A percentile compares a stretch with the other conserved stretches of the same genome.
These are phyloP conservation scores for Mrakia frigida DNA, from an alignment of 768 basidiomycete genomes.

Conservation along the genomic window DNA sequence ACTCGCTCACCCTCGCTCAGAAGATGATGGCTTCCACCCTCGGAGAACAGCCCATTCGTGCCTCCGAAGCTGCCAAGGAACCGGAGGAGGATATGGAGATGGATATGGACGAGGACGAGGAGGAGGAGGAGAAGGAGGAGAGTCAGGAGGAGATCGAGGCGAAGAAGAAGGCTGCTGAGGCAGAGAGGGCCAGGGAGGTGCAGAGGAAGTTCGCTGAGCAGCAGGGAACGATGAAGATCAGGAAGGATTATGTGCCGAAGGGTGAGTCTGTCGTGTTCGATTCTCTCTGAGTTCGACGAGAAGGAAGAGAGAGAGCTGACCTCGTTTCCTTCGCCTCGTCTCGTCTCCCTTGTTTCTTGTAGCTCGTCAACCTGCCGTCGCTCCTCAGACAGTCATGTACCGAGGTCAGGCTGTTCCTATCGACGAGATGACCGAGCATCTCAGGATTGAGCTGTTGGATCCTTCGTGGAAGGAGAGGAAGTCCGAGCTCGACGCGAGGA, in stretches of 20 bases:
- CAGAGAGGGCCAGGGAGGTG: conserved; percentile 70
- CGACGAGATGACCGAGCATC: conserved; percentile 93
- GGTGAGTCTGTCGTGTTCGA: conserved; percentile 51
- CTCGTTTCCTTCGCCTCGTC: neutral
- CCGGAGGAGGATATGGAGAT: conserved; percentile 49
- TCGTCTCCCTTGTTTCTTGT: conserved; percentile 2
- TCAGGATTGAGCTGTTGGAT: conserved; percentile 95
- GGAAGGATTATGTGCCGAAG: conserved; percentile 93
- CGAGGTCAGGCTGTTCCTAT: conserved; percentile 95
- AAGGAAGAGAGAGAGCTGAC: neutral
- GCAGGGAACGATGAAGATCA: conserved; percentile 70
- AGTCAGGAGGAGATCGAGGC: conserved; percentile 50
- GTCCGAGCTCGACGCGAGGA: conserved; percentile 77
- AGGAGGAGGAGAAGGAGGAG: conserved; percentile 60
- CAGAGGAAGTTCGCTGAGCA: conserved; percentile 58
- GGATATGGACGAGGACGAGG: conserved; percentile 71
- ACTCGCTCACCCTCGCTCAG: conserved; percentile 93
- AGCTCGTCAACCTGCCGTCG: conserved; percentile 37
- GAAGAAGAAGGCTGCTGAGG: conserved; percentile 69
- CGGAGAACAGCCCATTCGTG: conserved; percentile 54
- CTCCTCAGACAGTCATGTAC: conserved; percentile 61
- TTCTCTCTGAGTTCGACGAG: no score
- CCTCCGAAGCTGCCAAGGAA: conserved; percentile 10
- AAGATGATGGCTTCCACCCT: conserved; percentile 98
- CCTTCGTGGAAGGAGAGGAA: conserved; percentile 98